Evolutionary conservation across 441 rosid genomes (phyloP), one percentile per base, ranked within the genome.

Genomic region (Croton setiger): DNA sequence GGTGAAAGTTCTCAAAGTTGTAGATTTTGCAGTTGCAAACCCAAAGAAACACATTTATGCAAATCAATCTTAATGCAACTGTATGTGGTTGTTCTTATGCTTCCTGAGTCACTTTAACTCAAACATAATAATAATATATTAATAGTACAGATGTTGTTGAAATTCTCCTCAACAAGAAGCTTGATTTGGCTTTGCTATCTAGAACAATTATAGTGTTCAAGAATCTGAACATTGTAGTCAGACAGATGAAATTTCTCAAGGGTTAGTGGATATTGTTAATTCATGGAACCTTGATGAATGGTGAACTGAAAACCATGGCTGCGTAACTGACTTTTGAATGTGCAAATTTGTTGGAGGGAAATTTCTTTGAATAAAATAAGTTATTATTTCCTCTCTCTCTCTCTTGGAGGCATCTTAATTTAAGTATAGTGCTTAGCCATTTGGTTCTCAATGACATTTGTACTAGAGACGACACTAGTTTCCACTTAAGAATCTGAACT

Each of bases 331-430:
- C 31, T 27, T 27, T 27, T 27, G 31, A 27, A 27, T 27, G 31
- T 27, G 31, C 31, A 27, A 27, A 2, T 27, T 27, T 27, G 31
- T 27, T 27, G 31, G 31, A 27, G 31, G 31, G 31, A 27, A 27
- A 27, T 27, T 27, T 27, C 31, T 27, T 27, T 27, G 31, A 27
- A 0, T 27, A 27, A 27, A 27, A 27, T 2, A 27, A 27, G 31
- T 27, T 27, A 27, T 27, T 27, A 4, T 35, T 14, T 45, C 58
- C 51, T 35, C n/a, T 51, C 41, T 7, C 41, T 7, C 35, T 49
- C 56, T 51, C 8, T 11, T 64, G 45, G 13, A 62, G 27, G 56
- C 39, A 43, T 49, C 63, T 43, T 36, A 44, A 45, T 49, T 69
- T 57, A n/a, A n/a, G n/a, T n/a, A n/a, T 18, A 52, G 15, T 35